Conservation (phyloP, 2,329 filamentous ascomycete species). For the Aspergillus unguis region DNA sequence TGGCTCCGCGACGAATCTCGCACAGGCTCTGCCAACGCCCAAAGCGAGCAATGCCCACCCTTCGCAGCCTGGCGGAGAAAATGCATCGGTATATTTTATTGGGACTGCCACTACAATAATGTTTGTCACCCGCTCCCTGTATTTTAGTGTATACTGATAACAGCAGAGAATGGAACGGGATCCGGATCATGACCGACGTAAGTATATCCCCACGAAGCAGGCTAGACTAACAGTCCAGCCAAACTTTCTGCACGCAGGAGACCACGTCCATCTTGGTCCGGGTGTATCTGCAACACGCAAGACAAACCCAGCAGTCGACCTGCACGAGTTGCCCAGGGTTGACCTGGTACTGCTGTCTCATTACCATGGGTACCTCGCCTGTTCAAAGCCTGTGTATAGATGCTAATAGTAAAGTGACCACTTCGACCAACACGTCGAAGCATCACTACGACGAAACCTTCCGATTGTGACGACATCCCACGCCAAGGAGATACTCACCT, state of each 20-base stretch:
- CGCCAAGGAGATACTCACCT: constrained; percentile 52
- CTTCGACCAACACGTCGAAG: constrained; percentile 54
- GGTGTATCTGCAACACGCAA: constrained; percentile 55
- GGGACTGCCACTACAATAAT: constrained; percentile 41
- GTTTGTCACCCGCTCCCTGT: constrained; percentile 14
- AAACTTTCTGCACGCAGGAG: constrained; percentile 64
- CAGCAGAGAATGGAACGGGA: constrained; percentile 39
- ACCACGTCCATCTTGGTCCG: constrained; percentile 65
- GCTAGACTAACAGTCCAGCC: constrained; percentile 35
- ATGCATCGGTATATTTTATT: constrained; percentile 40
- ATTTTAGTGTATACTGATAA: background rate
- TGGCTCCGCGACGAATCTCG: constrained; percentile 23
- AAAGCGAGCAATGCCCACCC: constrained; percentile 47
- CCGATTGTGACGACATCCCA: constrained; percentile 63
- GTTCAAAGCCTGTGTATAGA: background rate
- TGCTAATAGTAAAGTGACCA: constrained; percentile 44
- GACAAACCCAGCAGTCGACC: constrained; percentile 59
- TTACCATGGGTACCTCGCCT: constrained; percentile 52
- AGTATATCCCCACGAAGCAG: background rate
- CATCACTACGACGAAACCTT: constrained; percentile 51
- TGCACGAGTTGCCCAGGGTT: constrained; percentile 58
- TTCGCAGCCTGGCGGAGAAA: constrained; percentile 27
- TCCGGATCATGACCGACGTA: constrained; percentile 42
- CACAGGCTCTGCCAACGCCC: constrained; percentile 40
- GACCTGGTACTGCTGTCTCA: constrained; percentile 61